A percentile compares a stretch with the other conserved stretches of the same genome.
These are phyloP conservation scores for Citeromyces nyonsensis DNA, from an alignment of 805 yeast genomes.

Conservation along the genomic window DNA sequence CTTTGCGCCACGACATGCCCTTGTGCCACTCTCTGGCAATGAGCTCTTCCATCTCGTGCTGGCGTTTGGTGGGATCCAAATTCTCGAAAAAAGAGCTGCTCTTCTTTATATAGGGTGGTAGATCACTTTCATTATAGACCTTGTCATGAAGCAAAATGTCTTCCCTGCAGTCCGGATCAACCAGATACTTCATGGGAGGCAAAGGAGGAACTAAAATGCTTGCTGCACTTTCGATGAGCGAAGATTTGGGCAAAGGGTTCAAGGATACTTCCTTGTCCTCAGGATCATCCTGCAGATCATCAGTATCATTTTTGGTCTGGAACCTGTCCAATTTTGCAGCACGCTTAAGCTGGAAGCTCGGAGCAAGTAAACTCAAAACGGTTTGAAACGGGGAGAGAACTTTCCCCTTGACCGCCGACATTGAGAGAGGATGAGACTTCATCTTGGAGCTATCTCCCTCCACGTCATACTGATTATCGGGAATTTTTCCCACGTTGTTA, in stretches of 20 bases:
- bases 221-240: conserved; percentile 67
- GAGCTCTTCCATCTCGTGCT: conserved; percentile 46
- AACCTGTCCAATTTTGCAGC: conserved; percentile 11
- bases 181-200: conserved; percentile 53
- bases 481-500: conserved; percentile 13
- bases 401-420: conserved; percentile 7
- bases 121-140: conserved; percentile 45
- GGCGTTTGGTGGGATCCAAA: conserved; percentile 19
- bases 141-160: conserved; percentile 72
- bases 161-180: conserved; percentile 50
- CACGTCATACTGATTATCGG: conserved; percentile 8
- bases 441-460: not conserved
- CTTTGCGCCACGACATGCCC: conserved; percentile 81
- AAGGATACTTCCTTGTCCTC: conserved; percentile 4
- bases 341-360: conserved; percentile 9
- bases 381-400: conserved; percentile 24
- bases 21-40: conserved; percentile 85
- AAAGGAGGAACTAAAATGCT: conserved; percentile 67
- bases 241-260: conserved; percentile 44
- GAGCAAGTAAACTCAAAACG: conserved; percentile 26
- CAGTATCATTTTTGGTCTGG: conserved; percentile 11
- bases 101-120: conserved; percentile 35
- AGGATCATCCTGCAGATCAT: conserved; percentile 5
- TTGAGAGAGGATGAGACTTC: conserved; percentile 4
- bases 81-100: conserved; percentile 11